Conservation (phyloP, 441 rosid species). For the Aquilaria agallochum region DNA sequence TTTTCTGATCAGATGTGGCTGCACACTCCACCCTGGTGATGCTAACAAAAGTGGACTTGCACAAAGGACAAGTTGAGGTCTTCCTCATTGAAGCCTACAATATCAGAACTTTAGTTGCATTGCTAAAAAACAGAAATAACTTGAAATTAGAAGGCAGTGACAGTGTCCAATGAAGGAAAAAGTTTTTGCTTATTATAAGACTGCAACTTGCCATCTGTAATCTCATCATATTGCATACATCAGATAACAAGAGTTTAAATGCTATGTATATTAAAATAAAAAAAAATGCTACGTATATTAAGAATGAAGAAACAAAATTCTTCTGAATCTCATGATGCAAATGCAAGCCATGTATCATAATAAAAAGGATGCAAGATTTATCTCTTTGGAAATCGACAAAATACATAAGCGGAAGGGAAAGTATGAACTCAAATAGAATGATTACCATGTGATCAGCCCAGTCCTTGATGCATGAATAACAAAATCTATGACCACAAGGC, state of each 20-base stretch:
- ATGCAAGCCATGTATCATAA: too few species aligned
- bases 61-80: constrained; percentile 77
- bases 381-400: neutral
- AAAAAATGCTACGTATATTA: too few species aligned
- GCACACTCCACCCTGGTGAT: constrained; percentile 81
- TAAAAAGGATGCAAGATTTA: too few species aligned
- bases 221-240: too few species aligned
- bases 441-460: constrained; percentile 85
- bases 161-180: neutral
- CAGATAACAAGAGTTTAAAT: too few species aligned
- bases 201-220: too few species aligned
- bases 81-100: constrained; percentile 58
- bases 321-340: too few species aligned
- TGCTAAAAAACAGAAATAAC: constrained; percentile 7
- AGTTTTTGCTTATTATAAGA: too few species aligned
- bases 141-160: too few species aligned
- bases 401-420: constrained; percentile 1
- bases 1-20: constrained; percentile 75
- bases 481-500: constrained; percentile 96
- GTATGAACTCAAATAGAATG: constrained; percentile 8
- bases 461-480: constrained; percentile 78
- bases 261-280: too few species aligned
- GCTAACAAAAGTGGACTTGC: constrained; percentile 66
- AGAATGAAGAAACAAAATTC: too few species aligned
- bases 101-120: neutral